Conservation (phyloP, 106 monocot genomes). For the Dactylorhiza incarnata region DNA sequence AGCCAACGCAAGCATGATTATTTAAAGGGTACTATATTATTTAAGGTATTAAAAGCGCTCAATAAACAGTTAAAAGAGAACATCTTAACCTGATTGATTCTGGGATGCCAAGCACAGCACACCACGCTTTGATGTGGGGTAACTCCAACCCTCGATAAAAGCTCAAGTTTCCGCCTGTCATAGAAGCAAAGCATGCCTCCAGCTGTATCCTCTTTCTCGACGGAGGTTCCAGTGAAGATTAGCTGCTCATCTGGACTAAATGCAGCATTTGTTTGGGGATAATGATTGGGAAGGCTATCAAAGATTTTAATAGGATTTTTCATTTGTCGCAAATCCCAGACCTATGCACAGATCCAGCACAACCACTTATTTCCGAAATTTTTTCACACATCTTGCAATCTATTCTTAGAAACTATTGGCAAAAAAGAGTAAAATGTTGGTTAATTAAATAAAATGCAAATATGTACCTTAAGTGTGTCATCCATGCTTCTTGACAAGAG, state of each 20-base stretch:
- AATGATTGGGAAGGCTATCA: slow-evolving; percentile 76
- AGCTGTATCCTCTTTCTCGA: slow-evolving; percentile 64
- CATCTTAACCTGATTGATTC: slow-evolving; percentile 59
- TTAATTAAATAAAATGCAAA: neutral
- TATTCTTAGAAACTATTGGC: neutral
- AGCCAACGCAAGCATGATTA: neutral
- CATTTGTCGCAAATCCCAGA: slow-evolving; percentile 92
- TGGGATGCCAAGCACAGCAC: slow-evolving; percentile 89
- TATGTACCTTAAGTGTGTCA: slow-evolving; percentile 71
- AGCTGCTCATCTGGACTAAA: slow-evolving; percentile 97
- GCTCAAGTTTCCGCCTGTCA: slow-evolving; percentile 85
- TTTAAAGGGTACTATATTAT: neutral
- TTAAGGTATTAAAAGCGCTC: neutral
- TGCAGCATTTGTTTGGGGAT: slow-evolving; percentile 88
- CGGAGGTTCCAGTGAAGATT: slow-evolving; percentile 86
- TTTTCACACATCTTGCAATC: neutral
- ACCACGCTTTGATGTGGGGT: slow-evolving; percentile 75
- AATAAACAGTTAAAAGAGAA: neutral
- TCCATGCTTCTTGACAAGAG: slow-evolving; percentile 95
- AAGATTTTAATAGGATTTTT: slow-evolving; percentile 70
- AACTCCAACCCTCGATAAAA: slow-evolving; percentile 75
- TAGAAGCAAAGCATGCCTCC: slow-evolving; percentile 86
- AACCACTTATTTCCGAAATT: neutral
- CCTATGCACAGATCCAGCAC: slow-evolving; percentile 21
- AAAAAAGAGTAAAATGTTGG: neutral